Base-by-base conservation (phyloP, 768 basidiomycete species). In the Paxillus rubicundulus region DNA sequence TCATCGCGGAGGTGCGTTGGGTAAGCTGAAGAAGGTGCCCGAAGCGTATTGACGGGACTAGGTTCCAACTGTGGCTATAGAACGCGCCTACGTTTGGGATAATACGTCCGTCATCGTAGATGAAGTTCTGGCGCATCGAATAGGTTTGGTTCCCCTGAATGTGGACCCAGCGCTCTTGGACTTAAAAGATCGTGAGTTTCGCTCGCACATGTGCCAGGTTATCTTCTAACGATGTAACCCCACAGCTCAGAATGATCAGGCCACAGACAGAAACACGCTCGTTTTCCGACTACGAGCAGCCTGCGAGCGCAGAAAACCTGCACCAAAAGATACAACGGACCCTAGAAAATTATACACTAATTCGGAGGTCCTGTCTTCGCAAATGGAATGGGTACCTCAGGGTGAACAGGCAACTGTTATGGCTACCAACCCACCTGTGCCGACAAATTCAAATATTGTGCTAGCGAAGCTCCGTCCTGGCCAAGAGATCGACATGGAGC, bases 31-130 rank as follows among this genome's bases (percentile, higher is more conserved):
- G 20, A 16, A 36, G 49, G 28, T 9, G 54, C 21, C 34, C 30
- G 41, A 12, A 43, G 30, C 48, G 1, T 39, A 33, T 33, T 52
- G 50, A 54, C 47, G 2, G 14, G 16, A 34, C 18, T 61, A 95
- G 93, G 89, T 98, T 0, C 97, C 96, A 0, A 89, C 92, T 2
- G 75, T 98, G 24, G 89, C 88, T 39, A 86, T 98, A 47, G 97
- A 98, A 65, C 77, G 87, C 56, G 91, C 91, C 5, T 98, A 92
- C 68, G 77, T 94, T 2, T 98, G 87, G 84, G 86, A 96, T 72
- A 99, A 99, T 72, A 98, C 92, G 0, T 85, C 85, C 3, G 89
- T 98, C 59, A 83, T 99, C 48, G 90, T 85, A 38, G 96, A 98
- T 69, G 97, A 99, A 69, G 85, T 99, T 2, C 77, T 99, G 18